These are phyloP conservation scores for Xanthoparmelia taractica DNA, from an alignment of 495 filamentous ascomycete species.

Conservation along the genomic window DNA sequence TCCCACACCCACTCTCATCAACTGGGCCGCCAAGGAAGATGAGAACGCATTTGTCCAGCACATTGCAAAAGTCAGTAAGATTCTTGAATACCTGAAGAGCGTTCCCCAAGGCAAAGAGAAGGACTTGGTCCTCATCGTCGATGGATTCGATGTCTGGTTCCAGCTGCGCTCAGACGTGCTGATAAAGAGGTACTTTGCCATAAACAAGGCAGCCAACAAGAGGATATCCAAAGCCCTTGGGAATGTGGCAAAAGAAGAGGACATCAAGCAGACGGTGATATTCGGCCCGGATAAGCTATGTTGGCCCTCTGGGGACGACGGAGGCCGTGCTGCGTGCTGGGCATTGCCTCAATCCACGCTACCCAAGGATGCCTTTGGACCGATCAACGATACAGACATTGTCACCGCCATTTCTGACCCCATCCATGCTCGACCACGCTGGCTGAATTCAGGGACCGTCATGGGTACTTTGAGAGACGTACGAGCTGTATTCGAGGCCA, in stretches of 20 bases:
- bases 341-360: constrained; percentile 23
- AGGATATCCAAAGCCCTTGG: constrained; percentile 13
- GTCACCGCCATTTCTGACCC: constrained; percentile 3
- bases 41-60: constrained; percentile 14
- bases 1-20: constrained; percentile 22
- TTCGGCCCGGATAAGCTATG: constrained; percentile 27
- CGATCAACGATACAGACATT: constrained; percentile 13
- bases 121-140: constrained; percentile 23
- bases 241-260: constrained; percentile 9
- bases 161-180: constrained; percentile 27
- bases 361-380: constrained; percentile 22
- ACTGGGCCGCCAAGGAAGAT: constrained; percentile 15
- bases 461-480: constrained; percentile 29
- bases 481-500: constrained; percentile 26
- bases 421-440: constrained; percentile 19
- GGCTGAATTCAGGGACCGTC: constrained; percentile 25
- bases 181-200: constrained; percentile 23
- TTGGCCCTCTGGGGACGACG: constrained; percentile 21
- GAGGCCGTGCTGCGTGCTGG: constrained; percentile 22
- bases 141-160: constrained; percentile 29
- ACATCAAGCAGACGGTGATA: constrained; percentile 23
- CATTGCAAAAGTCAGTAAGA: constrained; percentile 12
- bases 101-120: constrained; percentile 14
- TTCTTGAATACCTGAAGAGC: constrained; percentile 14
- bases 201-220: constrained; percentile 20